Base-by-base conservation (phyloP, 805 yeast species). In the Hanseniaspora guilliermondii region DNA sequence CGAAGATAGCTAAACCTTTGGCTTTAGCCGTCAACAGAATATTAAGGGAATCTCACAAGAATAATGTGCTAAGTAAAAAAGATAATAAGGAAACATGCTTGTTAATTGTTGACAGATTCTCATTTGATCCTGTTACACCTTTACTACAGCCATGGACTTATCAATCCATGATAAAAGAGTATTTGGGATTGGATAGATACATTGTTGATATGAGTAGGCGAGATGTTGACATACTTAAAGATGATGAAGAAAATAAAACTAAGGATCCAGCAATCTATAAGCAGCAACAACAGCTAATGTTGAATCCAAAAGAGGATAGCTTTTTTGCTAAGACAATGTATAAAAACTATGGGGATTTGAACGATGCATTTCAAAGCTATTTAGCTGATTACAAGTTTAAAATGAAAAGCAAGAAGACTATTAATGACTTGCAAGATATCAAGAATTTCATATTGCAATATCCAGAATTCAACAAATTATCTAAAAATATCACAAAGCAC, bases 161-260 rank as follows among this genome's bases (percentile, higher is more conserved):
- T 68, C 97, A 91, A 65, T 85, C 96, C 2, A 91, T 93, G 97
- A 87, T 93, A 17, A 95, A 91, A 65, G 97, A 94, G 65, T 75
- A 88, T 22, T 71, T 93, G 32, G 95, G 91, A 2, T 85, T 93
- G 56, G 70, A 74, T 35, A 83, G 87, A 63, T 91, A 93, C 61
- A 77, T 89, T 2, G 95, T 87, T 4, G 83, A 80, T 60, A 66
- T 89, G 36, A 71, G 82, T 0, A 62, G 67, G 1, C 42, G 44
- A 14, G 47, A 55, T 33, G 33, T 36, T n/a, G 53, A 47, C 22
- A 37, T 42, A 3, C 32, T 47, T 16, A 45, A 47, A 14, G 56
- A 53, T 47, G 56, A 52, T 46, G 48, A 49, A 19, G 32, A 19
- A 17, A 27, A 49, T 39, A 38, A 57, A 47, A 21, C 30, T 11